Evolutionary conservation across 768 basidiomycete genomes (phyloP).

Genomic region (Candolleomyces efflorescens): DNA sequence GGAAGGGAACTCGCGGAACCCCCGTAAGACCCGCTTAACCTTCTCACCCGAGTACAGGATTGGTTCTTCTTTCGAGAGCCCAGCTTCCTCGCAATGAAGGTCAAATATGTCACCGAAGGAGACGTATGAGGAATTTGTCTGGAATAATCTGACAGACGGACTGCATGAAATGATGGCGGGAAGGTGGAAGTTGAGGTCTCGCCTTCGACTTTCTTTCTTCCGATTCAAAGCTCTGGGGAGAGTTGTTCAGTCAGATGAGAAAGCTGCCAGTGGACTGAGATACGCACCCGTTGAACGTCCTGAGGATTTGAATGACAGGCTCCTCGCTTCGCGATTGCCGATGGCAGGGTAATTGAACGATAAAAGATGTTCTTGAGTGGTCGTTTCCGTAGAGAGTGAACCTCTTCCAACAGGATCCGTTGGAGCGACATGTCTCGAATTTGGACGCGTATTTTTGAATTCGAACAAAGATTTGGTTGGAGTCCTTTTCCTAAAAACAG

Average conservation of each 20-base stretch:
- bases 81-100: constrained; percentile 69
- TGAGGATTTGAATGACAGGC: constrained; percentile 83
- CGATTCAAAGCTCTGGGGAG: constrained; percentile 65
- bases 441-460: constrained; percentile 89
- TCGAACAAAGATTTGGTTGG: constrained; percentile 82
- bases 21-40: constrained; percentile 62
- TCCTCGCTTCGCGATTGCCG: constrained; percentile 91
- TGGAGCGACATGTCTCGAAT: constrained; percentile 85
- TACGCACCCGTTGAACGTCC: constrained; percentile 88
- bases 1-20: constrained; percentile 47
- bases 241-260: background rate
- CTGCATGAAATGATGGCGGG: constrained; percentile 85
- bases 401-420: constrained; percentile 84
- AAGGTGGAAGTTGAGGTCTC: constrained; percentile 88
- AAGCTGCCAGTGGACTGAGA: background rate
- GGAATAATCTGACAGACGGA: constrained; percentile 78
- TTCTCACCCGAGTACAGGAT: constrained; percentile 85
- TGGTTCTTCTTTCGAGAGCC: constrained; percentile 84
- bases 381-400: constrained; percentile 90
- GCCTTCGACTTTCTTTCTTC: constrained; percentile 90
- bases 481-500: constrained; percentile 80
- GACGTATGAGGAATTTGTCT: constrained; percentile 89
- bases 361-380: constrained; percentile 84
- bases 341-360: constrained; percentile 83
- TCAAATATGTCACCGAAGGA: constrained; percentile 94